phyloP scores from a whole-genome alignment of 2,329 filamentous ascomycete species.

The Exophiala phaeomuriformis region DNA sequence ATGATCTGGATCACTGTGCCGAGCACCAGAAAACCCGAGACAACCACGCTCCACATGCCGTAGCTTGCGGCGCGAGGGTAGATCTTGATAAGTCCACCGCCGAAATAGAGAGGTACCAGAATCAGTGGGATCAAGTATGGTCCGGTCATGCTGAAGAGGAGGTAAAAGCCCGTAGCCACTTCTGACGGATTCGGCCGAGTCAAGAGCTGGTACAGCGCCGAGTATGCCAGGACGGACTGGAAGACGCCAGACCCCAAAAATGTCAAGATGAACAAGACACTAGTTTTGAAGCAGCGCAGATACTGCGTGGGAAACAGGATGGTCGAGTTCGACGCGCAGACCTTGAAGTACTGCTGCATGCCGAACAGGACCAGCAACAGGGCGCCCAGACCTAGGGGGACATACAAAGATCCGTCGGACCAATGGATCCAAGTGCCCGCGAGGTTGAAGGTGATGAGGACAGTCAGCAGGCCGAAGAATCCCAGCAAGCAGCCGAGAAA shows the following conservation, averaged over 20 bases:
- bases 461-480: conserved; percentile 11
- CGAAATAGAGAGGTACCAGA: conserved; percentile 13
- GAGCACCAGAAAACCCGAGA: conserved; percentile 13
- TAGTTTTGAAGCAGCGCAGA: conserved; percentile 11
- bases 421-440: conserved; percentile 9
- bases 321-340: conserved; percentile 3
- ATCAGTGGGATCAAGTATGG: conserved; percentile 12
- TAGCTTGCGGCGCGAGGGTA: conserved; percentile 13
- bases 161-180: conserved; percentile 11
- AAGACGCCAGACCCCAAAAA: conserved; percentile 12
- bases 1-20: conserved; percentile 12
- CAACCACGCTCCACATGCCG: conserved; percentile 13
- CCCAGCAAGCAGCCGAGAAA: conserved; percentile 10
- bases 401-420: conserved; percentile 9
- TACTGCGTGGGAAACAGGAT: conserved; percentile 11
- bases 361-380: conserved; percentile 5
- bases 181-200: conserved; percentile 9
- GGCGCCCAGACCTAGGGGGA: conserved; percentile 5
- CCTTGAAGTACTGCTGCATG: conserved; percentile 9
- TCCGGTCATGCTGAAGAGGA: conserved; percentile 14
- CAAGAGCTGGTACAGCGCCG: conserved; percentile 16
- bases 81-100: conserved; percentile 11
- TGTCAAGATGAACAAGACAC: conserved; percentile 9
- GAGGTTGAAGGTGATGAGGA: conserved; percentile 19
- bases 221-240: conserved; percentile 12